Percentiles rank a stretch among this genome's conserved stretches.
These are phyloP conservation scores for Auriculariales sp. DNA, from an alignment of 768 basidiomycete species.

Conservation along the genomic window DNA sequence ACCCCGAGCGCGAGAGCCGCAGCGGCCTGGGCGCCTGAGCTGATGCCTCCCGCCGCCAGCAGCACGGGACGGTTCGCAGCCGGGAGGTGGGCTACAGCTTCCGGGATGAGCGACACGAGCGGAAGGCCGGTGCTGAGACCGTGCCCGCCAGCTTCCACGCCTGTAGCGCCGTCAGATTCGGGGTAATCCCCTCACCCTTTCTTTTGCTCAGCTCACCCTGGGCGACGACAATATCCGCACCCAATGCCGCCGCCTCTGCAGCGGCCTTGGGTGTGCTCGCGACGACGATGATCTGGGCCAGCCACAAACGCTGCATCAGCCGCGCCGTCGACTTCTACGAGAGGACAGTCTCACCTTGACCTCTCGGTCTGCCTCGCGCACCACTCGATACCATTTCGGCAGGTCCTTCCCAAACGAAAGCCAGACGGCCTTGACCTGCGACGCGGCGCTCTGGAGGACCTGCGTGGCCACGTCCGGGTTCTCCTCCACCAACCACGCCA, in stretches of 20 bases:
- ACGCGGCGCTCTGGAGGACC: conserved; percentile 35
- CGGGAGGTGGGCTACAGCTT: conserved; percentile 29
- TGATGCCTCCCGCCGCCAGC: conserved; percentile 64
- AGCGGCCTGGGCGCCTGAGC: conserved; percentile 49
- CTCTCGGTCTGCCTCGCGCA: conserved; percentile 37
- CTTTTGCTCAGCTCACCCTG: conserved; percentile 38
- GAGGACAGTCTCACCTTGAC: not conserved
- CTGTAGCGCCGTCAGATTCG: conserved; percentile 21
- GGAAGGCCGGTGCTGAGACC: conserved; percentile 43
- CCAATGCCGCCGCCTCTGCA: conserved; percentile 46
- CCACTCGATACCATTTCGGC: conserved; percentile 41
- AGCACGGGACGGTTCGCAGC: conserved; percentile 29
- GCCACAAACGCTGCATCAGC: conserved; percentile 16
- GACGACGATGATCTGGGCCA: conserved; percentile 49
- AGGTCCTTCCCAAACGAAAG: conserved; percentile 53
- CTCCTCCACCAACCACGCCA: conserved; percentile 53
- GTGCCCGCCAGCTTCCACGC: conserved; percentile 72
- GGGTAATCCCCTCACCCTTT: not conserved
- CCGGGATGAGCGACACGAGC: conserved; percentile 42
- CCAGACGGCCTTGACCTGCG: conserved; percentile 56
- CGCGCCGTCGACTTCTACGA: not conserved
- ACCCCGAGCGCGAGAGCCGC: conserved; percentile 45
- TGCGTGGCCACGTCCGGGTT: conserved; percentile 20
- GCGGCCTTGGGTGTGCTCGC: conserved; percentile 49
- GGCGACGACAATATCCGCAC: conserved; percentile 58